Conservation (phyloP, 345 rosid species). For the Durio zibethinus region DNA sequence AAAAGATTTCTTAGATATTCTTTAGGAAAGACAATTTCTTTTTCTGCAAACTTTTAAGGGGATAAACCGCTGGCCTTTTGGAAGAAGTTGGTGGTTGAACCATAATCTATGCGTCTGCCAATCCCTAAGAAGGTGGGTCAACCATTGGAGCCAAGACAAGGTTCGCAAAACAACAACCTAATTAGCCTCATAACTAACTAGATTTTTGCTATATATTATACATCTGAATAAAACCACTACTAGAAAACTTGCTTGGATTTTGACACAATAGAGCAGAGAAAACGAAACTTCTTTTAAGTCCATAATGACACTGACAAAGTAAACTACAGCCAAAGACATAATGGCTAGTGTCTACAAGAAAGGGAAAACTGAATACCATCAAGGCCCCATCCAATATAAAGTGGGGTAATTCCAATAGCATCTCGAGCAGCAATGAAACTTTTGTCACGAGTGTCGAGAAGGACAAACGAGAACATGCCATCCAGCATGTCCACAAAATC, state of each 20-base stretch:
- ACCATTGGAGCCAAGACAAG: background rate
- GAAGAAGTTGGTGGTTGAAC: background rate
- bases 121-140: background rate
- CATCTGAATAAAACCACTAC: background rate
- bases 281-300: background rate
- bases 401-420: slow-evolving; percentile 73
- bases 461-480: slow-evolving; percentile 88
- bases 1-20: background rate
- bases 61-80: background rate
- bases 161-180: background rate
- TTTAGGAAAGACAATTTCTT: background rate
- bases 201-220: background rate
- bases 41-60: background rate
- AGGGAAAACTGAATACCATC: slow-evolving; percentile 50
- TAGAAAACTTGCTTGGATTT: background rate
- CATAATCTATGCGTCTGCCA: background rate
- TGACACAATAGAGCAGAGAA: background rate
- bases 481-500: slow-evolving; percentile 69
- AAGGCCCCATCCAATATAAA: slow-evolving; percentile 86
- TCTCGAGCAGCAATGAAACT: slow-evolving; percentile 80
- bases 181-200: background rate
- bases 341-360: background rate
- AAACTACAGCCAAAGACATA: background rate
- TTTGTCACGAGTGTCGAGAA: slow-evolving; percentile 68
- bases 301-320: background rate